Evolutionary conservation across 1,139 yeast genomes (phyloP), one percentile per base, ranked within the genome.

Genomic region (Sugiyamaella neomexicana): DNA sequence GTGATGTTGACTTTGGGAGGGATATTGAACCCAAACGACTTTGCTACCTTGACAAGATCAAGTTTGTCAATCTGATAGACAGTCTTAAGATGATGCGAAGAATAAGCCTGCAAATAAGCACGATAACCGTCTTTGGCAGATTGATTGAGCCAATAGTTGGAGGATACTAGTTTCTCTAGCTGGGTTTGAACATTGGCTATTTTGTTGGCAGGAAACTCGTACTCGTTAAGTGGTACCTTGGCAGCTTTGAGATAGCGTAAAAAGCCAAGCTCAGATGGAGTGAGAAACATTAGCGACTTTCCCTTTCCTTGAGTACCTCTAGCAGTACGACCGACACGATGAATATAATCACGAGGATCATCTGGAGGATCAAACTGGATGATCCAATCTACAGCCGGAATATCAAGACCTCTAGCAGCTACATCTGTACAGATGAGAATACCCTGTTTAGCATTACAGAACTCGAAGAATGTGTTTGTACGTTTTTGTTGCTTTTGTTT

Each of bases 401-500:
- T 91, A 75, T 93, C 99, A 62, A 93, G 81, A 13, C 99, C 99
- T 78, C 99, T 83, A 9, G 99, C 98, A 23, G 98, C 99, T 62
- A 93, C 98, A 73, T 93, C 98, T 0, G 99, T 93, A 75, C 98
- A 93, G 52, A 93, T 80, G 64, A 93, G 75, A 50, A 89, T 89
- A 46, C 99, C 99, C 68, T 86, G 90, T 65, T 86, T 89, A 57
- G 99, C 98, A 65, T 93, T 93, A 77, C 97, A 89, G 74, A 93
- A 93, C 74, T 95, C 99, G 69, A 93, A 91, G 71, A 93, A 93
- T 2, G 99, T 93, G 73, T 93, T 91, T 53, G 99, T 93, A 72
- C 99, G 83, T 77, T 91, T 91, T 72, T 91, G 97, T 75, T 93
- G 99, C 73, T 93, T 95, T 75, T 93, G 99, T 72, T 93, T 93